Base-by-base conservation (phyloP, 768 basidiomycete species). In the Pleurotus cornucopiae region DNA sequence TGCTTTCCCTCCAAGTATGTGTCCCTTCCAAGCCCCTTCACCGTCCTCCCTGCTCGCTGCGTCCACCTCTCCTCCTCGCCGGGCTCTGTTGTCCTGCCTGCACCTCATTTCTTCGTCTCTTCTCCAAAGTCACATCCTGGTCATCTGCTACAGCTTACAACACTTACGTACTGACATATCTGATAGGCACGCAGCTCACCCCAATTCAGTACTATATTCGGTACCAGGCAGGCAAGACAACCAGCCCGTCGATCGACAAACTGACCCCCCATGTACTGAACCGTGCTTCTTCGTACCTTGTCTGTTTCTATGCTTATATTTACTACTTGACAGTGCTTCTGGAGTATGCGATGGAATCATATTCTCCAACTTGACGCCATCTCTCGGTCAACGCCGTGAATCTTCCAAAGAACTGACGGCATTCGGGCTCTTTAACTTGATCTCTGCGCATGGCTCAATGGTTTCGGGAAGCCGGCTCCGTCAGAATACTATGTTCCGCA, bases 151-250 rank as follows among this genome's bases (percentile, higher is more conserved):
- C 49, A 51, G 26, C n/a, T 38, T 21, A 16, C 49, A 51, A 38
- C 46, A 48, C 47, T 58, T 61, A 58, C 60, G 60, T 61, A 37
- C 52, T 54, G 56, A 58, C 54, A 64, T 47, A 56, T 61, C 25
- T 62, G 64, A 64, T 64, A 61, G 62, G 63, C 56, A 61, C 62
- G 30, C 40, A 41, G 58, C 56, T 21, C 44, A 45, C n/a, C 23
- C 37, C 49, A 51, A 51, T 51, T 51, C 49, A 51, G 16, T 51
- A 34, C 49, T 34, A 30, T 51, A 51, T 34, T 34, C 30, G 30
- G 49, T 38, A 51, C 26, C 37, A 18, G n/a, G n/a, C 49, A 51
- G 49, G 37, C 37, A 12, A 51, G 49, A 16, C 20, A 51, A 51
- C 49, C 49, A 53, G 51, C 25, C 23, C 41, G 51, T 21, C 39